Conservation (phyloP, 176 grass and related monocot species). For the Avena sativa region DNA sequence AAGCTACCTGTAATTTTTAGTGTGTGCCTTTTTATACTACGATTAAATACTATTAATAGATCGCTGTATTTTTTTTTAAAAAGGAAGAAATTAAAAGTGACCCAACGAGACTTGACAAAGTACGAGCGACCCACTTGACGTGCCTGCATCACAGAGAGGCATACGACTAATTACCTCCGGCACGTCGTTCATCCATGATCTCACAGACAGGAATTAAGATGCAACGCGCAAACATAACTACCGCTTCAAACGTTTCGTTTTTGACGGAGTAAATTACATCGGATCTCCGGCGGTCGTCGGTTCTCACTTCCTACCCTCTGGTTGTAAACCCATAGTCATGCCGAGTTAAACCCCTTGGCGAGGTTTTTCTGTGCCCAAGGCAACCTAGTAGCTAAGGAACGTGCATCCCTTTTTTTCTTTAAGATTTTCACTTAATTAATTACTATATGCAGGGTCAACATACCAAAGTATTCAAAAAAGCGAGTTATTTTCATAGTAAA, state of each 20-base stretch:
- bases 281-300: background rate
- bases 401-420: background rate
- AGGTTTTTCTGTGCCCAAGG: background rate
- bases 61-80: too few species aligned
- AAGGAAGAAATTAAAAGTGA: background rate
- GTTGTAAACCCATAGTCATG: background rate
- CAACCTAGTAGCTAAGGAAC: background rate
- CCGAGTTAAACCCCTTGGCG: background rate
- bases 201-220: background rate
- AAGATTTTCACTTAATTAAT: too few species aligned
- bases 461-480: too few species aligned
- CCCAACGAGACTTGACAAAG: background rate
- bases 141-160: slow-evolving; percentile 12
- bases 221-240: background rate
- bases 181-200: background rate
- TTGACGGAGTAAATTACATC: slow-evolving; percentile 21
- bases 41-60: too few species aligned
- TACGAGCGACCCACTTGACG: slow-evolving; percentile 28
- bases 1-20: too few species aligned
- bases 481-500: too few species aligned
- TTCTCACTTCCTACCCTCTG: background rate
- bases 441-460: too few species aligned
- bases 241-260: slow-evolving; percentile 36
- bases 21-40: too few species aligned
- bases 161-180: background rate